Conservation (phyloP, 441 rosid species). For the Erodium trifolium region DNA sequence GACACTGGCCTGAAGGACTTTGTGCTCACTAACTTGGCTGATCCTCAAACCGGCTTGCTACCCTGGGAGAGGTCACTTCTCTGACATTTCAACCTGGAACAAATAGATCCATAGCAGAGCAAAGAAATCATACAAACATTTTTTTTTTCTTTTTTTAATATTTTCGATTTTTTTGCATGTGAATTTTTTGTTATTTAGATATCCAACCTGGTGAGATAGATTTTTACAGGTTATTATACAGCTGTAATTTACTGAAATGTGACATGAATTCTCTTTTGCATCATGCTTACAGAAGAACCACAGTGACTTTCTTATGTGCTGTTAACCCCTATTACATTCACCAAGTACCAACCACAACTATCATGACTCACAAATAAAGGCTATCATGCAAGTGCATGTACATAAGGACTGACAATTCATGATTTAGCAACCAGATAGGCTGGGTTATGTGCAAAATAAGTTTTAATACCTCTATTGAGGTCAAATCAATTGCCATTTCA, state of each 20-base stretch:
- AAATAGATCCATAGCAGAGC: slow-evolving; percentile 20
- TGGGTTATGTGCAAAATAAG: neutral
- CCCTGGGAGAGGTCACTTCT: slow-evolving; percentile 66
- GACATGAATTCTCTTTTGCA: neutral
- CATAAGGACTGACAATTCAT: neutral
- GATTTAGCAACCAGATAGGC: neutral
- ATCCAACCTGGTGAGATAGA: neutral
- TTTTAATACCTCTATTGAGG: no score
- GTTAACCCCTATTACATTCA: no score
- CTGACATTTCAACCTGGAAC: slow-evolving; percentile 16
- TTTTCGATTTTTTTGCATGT: neutral
- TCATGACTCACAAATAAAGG: neutral
- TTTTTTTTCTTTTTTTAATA: neutral
- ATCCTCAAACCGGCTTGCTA: slow-evolving; percentile 48
- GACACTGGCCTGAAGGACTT: slow-evolving; percentile 82
- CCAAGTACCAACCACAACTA: no score
- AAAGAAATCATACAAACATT: slow-evolving; percentile 20
- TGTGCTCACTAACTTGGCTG: slow-evolving; percentile 68
- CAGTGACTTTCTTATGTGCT: neutral
- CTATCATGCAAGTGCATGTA: neutral
- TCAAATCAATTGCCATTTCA: neutral
- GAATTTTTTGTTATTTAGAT: slow-evolving; percentile 26
- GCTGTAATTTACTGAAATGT: neutral
- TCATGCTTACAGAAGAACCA: neutral
- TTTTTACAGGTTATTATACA: neutral